Percentiles rank a stretch among this genome's conserved stretches.
Conservation (phyloP, 2,329 filamentous ascomycete genomes). For the Fusarium brevicatenulatum region DNA sequence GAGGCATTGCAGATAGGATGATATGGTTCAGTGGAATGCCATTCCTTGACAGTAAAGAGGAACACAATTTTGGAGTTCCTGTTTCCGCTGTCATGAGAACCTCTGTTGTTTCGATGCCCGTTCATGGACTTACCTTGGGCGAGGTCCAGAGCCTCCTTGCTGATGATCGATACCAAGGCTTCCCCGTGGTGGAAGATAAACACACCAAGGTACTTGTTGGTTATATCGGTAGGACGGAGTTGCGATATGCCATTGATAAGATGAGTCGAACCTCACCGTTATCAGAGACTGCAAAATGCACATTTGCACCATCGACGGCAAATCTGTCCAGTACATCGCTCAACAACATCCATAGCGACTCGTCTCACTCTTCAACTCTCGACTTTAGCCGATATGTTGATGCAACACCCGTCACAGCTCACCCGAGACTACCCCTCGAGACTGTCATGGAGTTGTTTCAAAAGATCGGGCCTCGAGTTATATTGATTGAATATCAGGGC, state of each 20-base stretch:
- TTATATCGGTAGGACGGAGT: constrained; percentile 91
- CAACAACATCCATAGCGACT: constrained; percentile 33
- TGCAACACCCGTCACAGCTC: constrained; percentile 86
- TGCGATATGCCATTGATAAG: constrained; percentile 89
- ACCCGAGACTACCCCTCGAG: constrained; percentile 90
- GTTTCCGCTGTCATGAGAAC: constrained; percentile 91
- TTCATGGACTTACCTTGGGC: constrained; percentile 77
- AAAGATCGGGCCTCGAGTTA: constrained; percentile 94
- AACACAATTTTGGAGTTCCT: constrained; percentile 94
- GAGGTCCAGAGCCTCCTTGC: constrained; percentile 80
- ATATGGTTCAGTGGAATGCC: constrained; percentile 99
- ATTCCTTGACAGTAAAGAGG: constrained; percentile 96
- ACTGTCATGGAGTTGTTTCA: constrained; percentile 99
- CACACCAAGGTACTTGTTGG: constrained; percentile 79
- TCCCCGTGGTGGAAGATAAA: constrained; percentile 85
- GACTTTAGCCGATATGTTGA: constrained; percentile 92
- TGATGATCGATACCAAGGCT: constrained; percentile 88
- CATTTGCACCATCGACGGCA: constrained; percentile 67
- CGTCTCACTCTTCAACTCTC: constrained; percentile 61
- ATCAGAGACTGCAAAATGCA: constrained; percentile 75
- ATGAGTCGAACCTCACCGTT: constrained; percentile 76
- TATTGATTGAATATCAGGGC: constrained; percentile 91
- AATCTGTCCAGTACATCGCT: constrained; percentile 49
- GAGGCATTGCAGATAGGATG: constrained; percentile 96
- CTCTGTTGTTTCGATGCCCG: constrained; percentile 77